phyloP scores from a whole-genome alignment of 441 rosid species.

The Eutrema salsugineum region DNA sequence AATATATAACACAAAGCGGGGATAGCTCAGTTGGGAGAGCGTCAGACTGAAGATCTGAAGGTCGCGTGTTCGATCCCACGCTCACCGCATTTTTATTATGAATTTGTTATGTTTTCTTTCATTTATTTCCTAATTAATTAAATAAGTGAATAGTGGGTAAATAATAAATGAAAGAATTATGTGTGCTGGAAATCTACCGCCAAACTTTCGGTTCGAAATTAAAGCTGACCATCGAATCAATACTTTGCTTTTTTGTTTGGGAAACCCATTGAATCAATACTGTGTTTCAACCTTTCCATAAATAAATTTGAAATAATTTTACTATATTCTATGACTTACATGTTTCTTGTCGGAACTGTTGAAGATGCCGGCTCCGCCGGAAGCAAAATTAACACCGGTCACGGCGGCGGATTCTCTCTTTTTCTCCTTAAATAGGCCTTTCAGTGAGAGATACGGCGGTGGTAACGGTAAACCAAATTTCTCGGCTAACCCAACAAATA shows the following conservation, averaged over 20 bases:
- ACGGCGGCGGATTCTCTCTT: slow-evolving; percentile 23
- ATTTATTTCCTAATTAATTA: too few relatives aligned
- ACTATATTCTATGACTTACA: slow-evolving; percentile 35
- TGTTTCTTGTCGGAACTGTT: slow-evolving; percentile 36
- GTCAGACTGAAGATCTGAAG: slow-evolving; percentile 34
- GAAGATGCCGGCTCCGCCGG: slow-evolving; percentile 75
- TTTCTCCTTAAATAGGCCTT: background rate
- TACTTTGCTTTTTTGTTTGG: too few relatives aligned
- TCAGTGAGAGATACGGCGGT: slow-evolving; percentile 51
- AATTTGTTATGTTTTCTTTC: background rate
- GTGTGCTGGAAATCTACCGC: too few relatives aligned
- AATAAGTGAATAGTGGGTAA: too few relatives aligned
- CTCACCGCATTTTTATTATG: slow-evolving; percentile 47
- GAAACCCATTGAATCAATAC: background rate
- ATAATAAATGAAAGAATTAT: too few relatives aligned
- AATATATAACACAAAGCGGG: background rate
- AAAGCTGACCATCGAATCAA: background rate
- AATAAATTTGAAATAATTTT: background rate
- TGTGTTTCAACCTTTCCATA: background rate
- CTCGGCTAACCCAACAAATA: slow-evolving; percentile 47
- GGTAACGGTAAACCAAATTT: slow-evolving; percentile 53
- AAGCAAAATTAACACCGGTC: slow-evolving; percentile 73
- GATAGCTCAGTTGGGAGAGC: slow-evolving; percentile 37
- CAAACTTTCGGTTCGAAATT: too few relatives aligned
- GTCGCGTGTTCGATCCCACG: slow-evolving; percentile 71